These are phyloP conservation scores for Phyllosticta ampelicida DNA, from an alignment of 2,329 filamentous ascomycete genomes.

Conservation along the genomic window DNA sequence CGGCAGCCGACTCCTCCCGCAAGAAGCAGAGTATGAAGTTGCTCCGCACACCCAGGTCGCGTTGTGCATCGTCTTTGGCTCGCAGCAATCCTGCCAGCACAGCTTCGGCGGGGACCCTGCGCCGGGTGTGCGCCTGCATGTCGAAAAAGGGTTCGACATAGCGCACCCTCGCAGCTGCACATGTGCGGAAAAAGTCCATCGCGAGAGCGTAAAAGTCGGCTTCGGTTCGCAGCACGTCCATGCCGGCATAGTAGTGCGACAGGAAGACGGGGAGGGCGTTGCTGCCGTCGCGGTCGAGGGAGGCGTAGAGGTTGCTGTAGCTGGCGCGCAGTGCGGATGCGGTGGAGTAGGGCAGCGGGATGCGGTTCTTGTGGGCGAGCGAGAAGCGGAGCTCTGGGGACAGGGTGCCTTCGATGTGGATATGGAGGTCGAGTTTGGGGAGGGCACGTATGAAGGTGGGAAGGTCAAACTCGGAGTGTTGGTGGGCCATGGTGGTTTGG, in stretches of 20 bases:
- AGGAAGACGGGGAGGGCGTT: slow-evolving; percentile 19
- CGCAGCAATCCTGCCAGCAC: slow-evolving; percentile 28
- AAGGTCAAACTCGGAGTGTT: neutral
- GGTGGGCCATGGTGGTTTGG: neutral
- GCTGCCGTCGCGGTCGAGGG: slow-evolving; percentile 13
- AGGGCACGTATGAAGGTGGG: slow-evolving; percentile 14
- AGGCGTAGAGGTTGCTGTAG: slow-evolving; percentile 14
- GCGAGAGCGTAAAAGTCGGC: slow-evolving; percentile 32
- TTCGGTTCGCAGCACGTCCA: slow-evolving; percentile 25
- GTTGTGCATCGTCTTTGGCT: slow-evolving; percentile 9
- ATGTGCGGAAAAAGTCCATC: slow-evolving; percentile 28
- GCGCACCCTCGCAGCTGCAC: slow-evolving; percentile 28
- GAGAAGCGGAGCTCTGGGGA: slow-evolving; percentile 32
- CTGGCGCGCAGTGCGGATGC: neutral
- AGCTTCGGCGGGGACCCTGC: slow-evolving; percentile 22
- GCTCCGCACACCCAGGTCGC: slow-evolving; percentile 12
- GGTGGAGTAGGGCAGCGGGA: slow-evolving; percentile 1
- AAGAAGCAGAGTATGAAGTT: slow-evolving; percentile 36
- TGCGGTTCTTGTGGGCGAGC: slow-evolving; percentile 29
- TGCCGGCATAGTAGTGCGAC: slow-evolving; percentile 17
- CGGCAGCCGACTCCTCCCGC: slow-evolving; percentile 29
- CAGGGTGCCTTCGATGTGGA: slow-evolving; percentile 40
- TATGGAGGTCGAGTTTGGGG: slow-evolving; percentile 38
- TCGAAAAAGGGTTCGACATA: slow-evolving; percentile 36
- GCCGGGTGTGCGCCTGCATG: slow-evolving; percentile 32